phyloP scores from a whole-genome alignment of 768 basidiomycete species.

The Amanita thiersii region DNA sequence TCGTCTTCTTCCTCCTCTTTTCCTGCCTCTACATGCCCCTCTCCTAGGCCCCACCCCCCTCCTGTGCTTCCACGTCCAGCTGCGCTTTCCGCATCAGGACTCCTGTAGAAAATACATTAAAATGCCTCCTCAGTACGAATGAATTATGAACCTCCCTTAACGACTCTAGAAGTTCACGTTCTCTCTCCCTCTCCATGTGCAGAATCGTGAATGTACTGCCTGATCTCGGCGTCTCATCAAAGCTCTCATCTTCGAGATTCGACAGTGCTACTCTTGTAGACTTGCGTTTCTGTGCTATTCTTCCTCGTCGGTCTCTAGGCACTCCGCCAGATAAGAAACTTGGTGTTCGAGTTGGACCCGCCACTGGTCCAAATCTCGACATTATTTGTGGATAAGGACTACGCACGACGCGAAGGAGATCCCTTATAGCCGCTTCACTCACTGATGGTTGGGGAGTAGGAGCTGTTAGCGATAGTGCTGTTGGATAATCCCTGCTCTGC shows the following conservation, averaged over 20 bases:
- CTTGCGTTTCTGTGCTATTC: slow-evolving; percentile 51
- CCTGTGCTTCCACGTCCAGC: slow-evolving; percentile 44
- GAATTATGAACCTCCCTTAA: slow-evolving; percentile 25
- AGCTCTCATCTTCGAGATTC: slow-evolving; percentile 30
- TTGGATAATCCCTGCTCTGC: slow-evolving; percentile 50
- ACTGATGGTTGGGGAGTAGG: slow-evolving; percentile 46
- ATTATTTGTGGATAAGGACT: slow-evolving; percentile 36
- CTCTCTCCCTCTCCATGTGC: slow-evolving; percentile 38
- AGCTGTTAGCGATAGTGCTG: slow-evolving; percentile 53
- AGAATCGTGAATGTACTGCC: slow-evolving; percentile 23
- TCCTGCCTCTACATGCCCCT: slow-evolving; percentile 40
- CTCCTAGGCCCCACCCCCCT: slow-evolving; percentile 67
- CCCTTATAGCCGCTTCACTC: slow-evolving; percentile 60
- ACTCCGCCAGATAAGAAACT: slow-evolving; percentile 67
- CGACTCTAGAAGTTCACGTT: slow-evolving; percentile 49
- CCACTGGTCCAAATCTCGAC: not conserved
- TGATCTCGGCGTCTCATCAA: slow-evolving; percentile 46
- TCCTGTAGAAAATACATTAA: slow-evolving; percentile 26
- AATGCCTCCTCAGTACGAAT: not conserved
- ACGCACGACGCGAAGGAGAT: slow-evolving; percentile 57
- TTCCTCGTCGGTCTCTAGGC: slow-evolving; percentile 73
- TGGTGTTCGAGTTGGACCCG: slow-evolving; percentile 33
- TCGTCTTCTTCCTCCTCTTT: slow-evolving; percentile 61
- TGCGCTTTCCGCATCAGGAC: slow-evolving; percentile 38
- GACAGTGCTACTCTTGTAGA: slow-evolving; percentile 22